Evolutionary conservation across 106 monocot genomes (phyloP), one percentile per base, ranked within the genome.

Genomic region (Ottelia alismoides): DNA sequence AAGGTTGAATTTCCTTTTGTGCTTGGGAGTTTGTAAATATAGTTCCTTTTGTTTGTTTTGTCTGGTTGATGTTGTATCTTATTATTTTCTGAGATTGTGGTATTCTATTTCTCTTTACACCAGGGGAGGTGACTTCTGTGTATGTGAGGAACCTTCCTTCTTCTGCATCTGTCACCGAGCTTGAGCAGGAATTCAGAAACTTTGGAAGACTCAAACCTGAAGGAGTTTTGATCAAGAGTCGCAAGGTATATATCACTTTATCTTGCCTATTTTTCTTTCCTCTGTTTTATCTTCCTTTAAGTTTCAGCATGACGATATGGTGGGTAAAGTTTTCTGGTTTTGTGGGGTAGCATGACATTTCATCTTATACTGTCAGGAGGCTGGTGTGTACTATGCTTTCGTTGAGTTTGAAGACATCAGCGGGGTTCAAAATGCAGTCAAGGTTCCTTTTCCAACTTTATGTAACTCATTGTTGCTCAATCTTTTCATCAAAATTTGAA

Each of bases 181-280:
- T 92, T 65, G 81, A 85, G 53, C 63, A 58, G 25, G 81, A 78
- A 46, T 92, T 92, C 63, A 81, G 65, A 43, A 77, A 76, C 30
- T 91, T 85, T 50, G 90, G 90, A 22, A 77, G 65, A 67, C 60
- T 92, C 49, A 73, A 27, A 31, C 70, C 72, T 25, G 72, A 78
- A 65, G 84, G 84, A 47, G 91, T 92, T 75, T 63, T 81, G 28
- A 73, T 92, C 20, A 81, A 84, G 67, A 92, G 77, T 70, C 79
- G 80, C 28, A 93, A 87, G 87, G 92, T 92, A 23, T 45, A 7
- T 22, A 20, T 47, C 19, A 16, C 26, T 54, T 30, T n/a, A n/a
- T n/a, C n/a, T n/a, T n/a, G n/a, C n/a, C n/a, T n/a, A n/a, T n/a
- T n/a, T n/a, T n/a, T n/a, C n/a, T n/a, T n/a, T n/a, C n/a, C n/a